phyloP scores from a whole-genome alignment of 495 filamentous ascomycete species.

The Annulohypoxylon bovei region DNA sequence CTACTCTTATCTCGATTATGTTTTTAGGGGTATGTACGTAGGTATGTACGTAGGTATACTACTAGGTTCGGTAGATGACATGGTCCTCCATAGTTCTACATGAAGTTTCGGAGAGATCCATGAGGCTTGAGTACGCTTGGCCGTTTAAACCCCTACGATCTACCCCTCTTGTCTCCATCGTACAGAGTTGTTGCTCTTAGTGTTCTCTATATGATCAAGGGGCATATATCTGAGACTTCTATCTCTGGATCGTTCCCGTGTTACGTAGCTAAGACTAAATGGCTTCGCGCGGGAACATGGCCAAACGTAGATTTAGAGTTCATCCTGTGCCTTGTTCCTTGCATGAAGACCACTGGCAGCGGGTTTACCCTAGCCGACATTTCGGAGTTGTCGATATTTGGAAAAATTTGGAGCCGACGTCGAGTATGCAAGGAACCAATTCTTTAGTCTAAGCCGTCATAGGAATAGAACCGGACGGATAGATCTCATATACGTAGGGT shows the following conservation, averaged over 20 bases:
- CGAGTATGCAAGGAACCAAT: constrained; percentile 12
- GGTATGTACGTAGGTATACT: too few relatives aligned
- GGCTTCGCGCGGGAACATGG: constrained; percentile 6
- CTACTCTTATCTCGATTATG: neutral
- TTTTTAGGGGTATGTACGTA: neutral
- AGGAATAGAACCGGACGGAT: constrained; percentile 19
- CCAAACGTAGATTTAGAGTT: constrained; percentile 15
- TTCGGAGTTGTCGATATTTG: constrained; percentile 12
- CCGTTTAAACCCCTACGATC: neutral
- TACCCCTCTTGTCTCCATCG: neutral
- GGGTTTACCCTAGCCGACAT: neutral
- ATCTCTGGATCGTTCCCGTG: constrained; percentile 3
- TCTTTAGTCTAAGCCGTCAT: constrained; percentile 17
- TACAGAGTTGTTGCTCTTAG: neutral
- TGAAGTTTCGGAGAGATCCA: neutral
- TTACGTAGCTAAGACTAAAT: constrained; percentile 8
- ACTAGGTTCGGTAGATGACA: neutral
- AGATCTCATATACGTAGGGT: constrained; percentile 20
- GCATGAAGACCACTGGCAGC: constrained; percentile 10
- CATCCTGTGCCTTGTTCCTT: constrained; percentile 16
- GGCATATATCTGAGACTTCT: neutral
- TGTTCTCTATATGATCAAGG: neutral
- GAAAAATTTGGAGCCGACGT: constrained; percentile 13
- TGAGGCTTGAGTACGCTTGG: neutral
- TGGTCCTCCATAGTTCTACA: neutral